Percentiles rank a stretch among this genome's conserved stretches.
These are phyloP conservation scores for Globisporangium spiculum DNA, from an alignment of 352 stramenopile species.

Conservation along the genomic window DNA sequence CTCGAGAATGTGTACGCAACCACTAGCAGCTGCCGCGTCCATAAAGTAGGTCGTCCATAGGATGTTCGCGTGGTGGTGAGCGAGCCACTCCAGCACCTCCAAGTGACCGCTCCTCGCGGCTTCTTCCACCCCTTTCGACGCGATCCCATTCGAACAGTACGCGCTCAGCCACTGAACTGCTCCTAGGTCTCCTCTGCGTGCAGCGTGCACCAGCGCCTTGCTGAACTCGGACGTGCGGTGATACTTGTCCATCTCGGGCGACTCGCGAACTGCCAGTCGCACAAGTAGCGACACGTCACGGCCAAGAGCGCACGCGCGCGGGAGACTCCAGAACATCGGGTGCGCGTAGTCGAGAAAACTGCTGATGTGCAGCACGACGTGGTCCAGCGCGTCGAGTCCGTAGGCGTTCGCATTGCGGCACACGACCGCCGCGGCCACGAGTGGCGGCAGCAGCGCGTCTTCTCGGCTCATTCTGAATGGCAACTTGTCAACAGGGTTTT, in stretches of 20 bases:
- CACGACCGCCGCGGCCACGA: conserved; percentile 5
- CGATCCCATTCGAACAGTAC: conserved; percentile 7
- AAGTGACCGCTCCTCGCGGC: conserved; percentile 1
- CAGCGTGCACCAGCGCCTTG: conserved; percentile 8
- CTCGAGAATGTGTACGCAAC: background rate
- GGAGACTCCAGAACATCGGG: background rate
- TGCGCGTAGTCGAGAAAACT: conserved; percentile 8
- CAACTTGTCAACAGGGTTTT: no score
- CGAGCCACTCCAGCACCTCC: conserved; percentile 4
- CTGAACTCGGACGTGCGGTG: conserved; percentile 5
- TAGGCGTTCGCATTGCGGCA: background rate
- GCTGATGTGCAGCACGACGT: conserved; percentile 5
- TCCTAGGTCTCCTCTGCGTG: background rate
- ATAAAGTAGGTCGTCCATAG: conserved; percentile 13
- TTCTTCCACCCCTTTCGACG: conserved; percentile 8
- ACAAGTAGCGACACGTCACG: conserved; percentile 5
- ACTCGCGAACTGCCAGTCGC: background rate
- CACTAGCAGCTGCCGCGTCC: background rate
- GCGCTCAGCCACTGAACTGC: conserved; percentile 8
- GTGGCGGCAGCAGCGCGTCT: background rate
- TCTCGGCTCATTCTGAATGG: no score
- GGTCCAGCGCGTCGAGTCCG: background rate
- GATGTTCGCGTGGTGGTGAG: background rate
- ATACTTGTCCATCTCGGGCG: conserved; percentile 1
- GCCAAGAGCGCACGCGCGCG: conserved; percentile 2